Evolutionary conservation across 192 early-diverging fungal genomes (phyloP).

Genomic region (Helicostylum pulchrum): DNA sequence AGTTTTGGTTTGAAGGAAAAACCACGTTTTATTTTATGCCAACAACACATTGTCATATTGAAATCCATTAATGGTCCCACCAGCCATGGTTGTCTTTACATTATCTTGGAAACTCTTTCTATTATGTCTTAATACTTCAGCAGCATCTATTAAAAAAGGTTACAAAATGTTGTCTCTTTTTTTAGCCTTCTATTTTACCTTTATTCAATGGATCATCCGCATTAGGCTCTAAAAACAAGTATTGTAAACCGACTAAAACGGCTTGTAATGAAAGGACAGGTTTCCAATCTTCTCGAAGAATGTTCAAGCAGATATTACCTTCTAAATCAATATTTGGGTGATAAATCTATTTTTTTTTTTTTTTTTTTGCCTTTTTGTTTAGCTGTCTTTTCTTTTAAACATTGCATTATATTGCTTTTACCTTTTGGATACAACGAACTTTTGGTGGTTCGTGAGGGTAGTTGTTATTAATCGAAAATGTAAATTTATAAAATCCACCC

Average conservation of each 20-base stretch:
- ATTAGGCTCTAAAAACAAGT: constrained; percentile 92
- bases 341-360: constrained; percentile 63
- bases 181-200: constrained; percentile 38
- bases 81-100: constrained; percentile 74
- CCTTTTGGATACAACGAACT: constrained; percentile 86
- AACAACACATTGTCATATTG: constrained; percentile 71
- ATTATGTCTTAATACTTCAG: constrained; percentile 72
- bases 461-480: constrained; percentile 76
- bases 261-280: constrained; percentile 94
- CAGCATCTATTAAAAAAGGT: constrained; percentile 60
- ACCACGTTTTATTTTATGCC: constrained; percentile 10
- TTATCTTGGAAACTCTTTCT: constrained; percentile 68
- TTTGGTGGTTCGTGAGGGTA: constrained; percentile 96
- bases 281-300: constrained; percentile 98
- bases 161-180: background rate
- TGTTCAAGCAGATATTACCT: constrained; percentile 95
- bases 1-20: no score
- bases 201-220: constrained; percentile 98
- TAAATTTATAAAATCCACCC: constrained; percentile 80
- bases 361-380: background rate
- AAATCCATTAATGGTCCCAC: constrained; percentile 65
- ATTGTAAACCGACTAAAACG: constrained; percentile 87
- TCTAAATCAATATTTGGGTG: constrained; percentile 98
- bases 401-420: constrained; percentile 24
- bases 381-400: background rate